These are phyloP conservation scores for Coleophoma cylindrospora DNA, from an alignment of 2,329 filamentous ascomycete species.

Conservation along the genomic window DNA sequence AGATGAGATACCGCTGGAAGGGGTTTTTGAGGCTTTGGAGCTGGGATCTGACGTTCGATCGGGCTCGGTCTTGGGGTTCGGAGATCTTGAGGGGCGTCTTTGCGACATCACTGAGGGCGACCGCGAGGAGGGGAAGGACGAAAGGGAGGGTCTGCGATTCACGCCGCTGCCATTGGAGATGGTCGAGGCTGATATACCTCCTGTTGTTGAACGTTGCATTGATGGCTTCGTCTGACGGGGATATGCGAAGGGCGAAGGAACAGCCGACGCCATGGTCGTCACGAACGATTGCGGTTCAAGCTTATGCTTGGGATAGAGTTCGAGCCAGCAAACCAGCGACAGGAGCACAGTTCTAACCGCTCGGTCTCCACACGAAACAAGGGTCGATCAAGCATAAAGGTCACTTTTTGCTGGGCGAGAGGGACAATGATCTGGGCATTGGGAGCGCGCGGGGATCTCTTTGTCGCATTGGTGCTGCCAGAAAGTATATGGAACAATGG, in stretches of 20 bases:
- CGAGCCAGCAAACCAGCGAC: not conserved
- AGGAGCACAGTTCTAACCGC: not conserved
- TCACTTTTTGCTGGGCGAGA: not conserved
- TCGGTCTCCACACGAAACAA: slow-evolving; percentile 1
- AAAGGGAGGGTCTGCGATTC: slow-evolving; percentile 51
- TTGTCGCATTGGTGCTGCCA: too few relatives aligned
- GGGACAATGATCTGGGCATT: not conserved
- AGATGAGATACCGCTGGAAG: slow-evolving; percentile 51
- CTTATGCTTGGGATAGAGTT: not conserved
- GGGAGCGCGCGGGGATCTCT: too few relatives aligned
- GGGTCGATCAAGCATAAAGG: not conserved
- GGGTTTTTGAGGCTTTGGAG: slow-evolving; percentile 51
- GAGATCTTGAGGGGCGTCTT: slow-evolving; percentile 48
- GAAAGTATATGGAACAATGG: too few relatives aligned
- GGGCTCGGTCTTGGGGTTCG: slow-evolving; percentile 43
- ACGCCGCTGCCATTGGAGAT: slow-evolving; percentile 27
- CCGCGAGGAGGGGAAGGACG: slow-evolving; percentile 55
- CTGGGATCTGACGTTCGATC: slow-evolving; percentile 55
- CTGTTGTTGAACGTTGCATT: slow-evolving; percentile 19
- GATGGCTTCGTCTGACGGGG: slow-evolving; percentile 8
- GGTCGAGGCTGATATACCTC: slow-evolving; percentile 23
- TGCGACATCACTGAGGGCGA: slow-evolving; percentile 52
- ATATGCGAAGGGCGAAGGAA: slow-evolving; percentile 10
- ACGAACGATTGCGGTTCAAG: not conserved
- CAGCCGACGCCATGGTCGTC: slow-evolving; percentile 9